phyloP scores from a whole-genome alignment of 2,329 filamentous ascomycete genomes.

The Penicillium sp. region DNA sequence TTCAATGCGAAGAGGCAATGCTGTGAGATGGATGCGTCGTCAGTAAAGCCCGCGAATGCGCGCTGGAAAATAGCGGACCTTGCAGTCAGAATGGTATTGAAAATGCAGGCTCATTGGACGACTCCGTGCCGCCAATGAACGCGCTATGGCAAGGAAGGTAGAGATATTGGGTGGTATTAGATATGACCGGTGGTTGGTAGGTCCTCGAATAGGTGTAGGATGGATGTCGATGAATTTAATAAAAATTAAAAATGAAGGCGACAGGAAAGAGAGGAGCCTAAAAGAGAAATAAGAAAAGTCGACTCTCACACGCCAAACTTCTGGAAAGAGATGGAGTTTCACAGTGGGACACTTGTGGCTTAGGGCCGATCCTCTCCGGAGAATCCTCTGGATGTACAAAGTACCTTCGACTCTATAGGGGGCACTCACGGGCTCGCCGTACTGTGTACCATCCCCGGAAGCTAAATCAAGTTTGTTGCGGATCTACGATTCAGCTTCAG shows the following conservation, averaged over 20 bases:
- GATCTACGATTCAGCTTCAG: background rate
- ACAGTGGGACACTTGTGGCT: conserved; percentile 14
- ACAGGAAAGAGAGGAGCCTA: conserved; percentile 5
- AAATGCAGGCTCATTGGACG: conserved; percentile 99
- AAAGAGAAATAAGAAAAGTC: conserved; percentile 6
- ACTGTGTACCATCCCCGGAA: background rate
- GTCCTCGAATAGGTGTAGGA: background rate
- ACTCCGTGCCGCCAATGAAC: conserved; percentile 79
- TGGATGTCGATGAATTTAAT: background rate
- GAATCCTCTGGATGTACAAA: conserved; percentile 18
- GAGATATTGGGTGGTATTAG: background rate
- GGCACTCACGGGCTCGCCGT: background rate
- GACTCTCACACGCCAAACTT: conserved; percentile 7
- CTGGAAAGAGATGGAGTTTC: conserved; percentile 27
- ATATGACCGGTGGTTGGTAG: conserved; percentile 5
- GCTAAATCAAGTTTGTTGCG: background rate
- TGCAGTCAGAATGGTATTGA: conserved; percentile 59
- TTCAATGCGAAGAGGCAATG: conserved; percentile 63
- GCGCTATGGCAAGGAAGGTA: conserved; percentile 54
- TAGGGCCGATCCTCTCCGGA: conserved; percentile 29
- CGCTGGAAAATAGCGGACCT: conserved; percentile 53
- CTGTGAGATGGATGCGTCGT: conserved; percentile 19
- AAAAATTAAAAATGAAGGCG: background rate
- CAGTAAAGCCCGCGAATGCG: background rate
- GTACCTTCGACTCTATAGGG: conserved; percentile 1